Base-by-base conservation (phyloP, 2,329 filamentous ascomycete genomes). In the Orbilia brochopaga region DNA sequence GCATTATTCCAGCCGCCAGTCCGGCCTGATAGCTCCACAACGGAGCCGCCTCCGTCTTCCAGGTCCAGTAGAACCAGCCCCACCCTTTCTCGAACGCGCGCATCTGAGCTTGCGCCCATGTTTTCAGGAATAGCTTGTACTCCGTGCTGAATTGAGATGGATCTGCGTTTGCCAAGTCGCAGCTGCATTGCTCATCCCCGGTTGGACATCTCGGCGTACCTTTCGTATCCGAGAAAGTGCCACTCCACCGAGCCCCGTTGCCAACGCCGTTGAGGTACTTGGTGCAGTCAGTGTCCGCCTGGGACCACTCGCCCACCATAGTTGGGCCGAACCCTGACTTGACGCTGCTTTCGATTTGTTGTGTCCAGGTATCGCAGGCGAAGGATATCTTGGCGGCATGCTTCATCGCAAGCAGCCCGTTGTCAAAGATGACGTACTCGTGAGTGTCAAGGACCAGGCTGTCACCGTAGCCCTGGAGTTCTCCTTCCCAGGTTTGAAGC, bases 51-150 rank as follows among this genome's bases (percentile, higher is more conserved):
- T 97, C 93, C 30, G 93, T 96, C 80, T 92, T 86, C 93, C 94
- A 96, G 30, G 92, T 97, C 94, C 94, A 99, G 81, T 99, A 99
- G 81, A 96, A 97, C 94, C 94, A 99, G 56, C 94, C 94, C 88
- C 90, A 94, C 4, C 90, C 91, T 74, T 89, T 87, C 80, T 97
- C 93, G 78, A 97, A 99, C 67, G 88, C 90, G 76, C 88, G 84
- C 91, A 99, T 99, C 81, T 99, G 94, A 58, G 92, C 75, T 80
- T 96, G 88, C 2, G 94, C 94, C 80, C 97, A 97, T 80, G 90
- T 90, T 74, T 86, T 85, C 73, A 99, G 82, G 80, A 93, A 97
- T 75, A 87, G 81, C 81, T 94, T 96, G 81, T 99, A 99, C 4
- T 82, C 81, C 65, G 83, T 82, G 40, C 84, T 87, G 82, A 92